phyloP scores from a whole-genome alignment of 2,329 filamentous ascomycete species.

The Aspergillus tamarii region DNA sequence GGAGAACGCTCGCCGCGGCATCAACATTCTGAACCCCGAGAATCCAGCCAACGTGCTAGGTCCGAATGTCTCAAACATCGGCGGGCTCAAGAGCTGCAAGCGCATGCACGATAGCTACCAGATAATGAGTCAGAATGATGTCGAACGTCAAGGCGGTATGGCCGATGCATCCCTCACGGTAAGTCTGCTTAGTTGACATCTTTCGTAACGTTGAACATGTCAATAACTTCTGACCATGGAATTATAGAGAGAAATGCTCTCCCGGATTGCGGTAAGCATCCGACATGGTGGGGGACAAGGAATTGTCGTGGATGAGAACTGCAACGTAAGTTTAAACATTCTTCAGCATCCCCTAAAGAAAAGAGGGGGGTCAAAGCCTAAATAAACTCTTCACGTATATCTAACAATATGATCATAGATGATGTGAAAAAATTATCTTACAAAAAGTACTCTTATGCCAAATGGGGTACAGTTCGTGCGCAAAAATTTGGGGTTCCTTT shows the following conservation, averaged over 20 bases:
- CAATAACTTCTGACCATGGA: constrained; percentile 18
- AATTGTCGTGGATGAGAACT: constrained; percentile 50
- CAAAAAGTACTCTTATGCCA: not conserved
- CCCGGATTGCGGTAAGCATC: constrained; percentile 47
- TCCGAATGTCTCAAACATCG: constrained; percentile 28
- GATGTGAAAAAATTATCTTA: constrained; percentile 3
- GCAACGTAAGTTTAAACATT: constrained; percentile 38
- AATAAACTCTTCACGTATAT: not conserved
- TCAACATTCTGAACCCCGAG: constrained; percentile 59
- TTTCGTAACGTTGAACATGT: not conserved
- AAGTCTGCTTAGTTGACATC: constrained; percentile 27
- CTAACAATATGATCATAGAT: not conserved
- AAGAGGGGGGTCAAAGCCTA: not conserved
- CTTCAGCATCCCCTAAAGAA: not conserved
- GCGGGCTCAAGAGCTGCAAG: constrained; percentile 59
- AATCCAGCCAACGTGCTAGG: constrained; percentile 41
- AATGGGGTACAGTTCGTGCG: not conserved
- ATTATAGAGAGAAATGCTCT: constrained; percentile 51
- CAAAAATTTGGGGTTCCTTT: not conserved
- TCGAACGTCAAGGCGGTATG: constrained; percentile 60
- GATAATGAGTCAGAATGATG: constrained; percentile 66
- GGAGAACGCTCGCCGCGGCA: constrained; percentile 58
- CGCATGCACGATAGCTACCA: constrained; percentile 63
- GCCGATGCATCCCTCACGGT: constrained; percentile 62
- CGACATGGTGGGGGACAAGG: constrained; percentile 34